phyloP scores from a whole-genome alignment of 805 yeast species.

The Hemisphaericaspora nanyangensis region DNA sequence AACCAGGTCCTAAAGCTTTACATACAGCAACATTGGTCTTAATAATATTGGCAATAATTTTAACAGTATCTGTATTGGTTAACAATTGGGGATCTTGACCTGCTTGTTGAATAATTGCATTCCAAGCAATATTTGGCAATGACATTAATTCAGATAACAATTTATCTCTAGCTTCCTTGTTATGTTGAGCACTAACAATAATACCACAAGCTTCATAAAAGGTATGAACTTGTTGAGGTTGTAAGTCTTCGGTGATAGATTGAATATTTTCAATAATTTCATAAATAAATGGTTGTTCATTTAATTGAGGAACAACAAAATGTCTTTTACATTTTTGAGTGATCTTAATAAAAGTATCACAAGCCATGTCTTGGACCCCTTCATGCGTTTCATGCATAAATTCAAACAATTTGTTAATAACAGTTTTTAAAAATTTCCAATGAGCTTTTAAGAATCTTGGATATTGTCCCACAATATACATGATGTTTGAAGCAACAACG shows the following conservation, averaged over 20 bases:
- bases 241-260: constrained; percentile 83
- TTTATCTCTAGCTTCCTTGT: constrained; percentile 63
- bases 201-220: constrained; percentile 97
- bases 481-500: constrained; percentile 98
- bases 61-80: constrained; percentile 78
- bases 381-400: constrained; percentile 99
- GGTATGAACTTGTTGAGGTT: constrained; percentile 96
- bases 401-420: constrained; percentile 90
- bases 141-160: constrained; percentile 78
- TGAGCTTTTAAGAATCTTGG: constrained; percentile 97
- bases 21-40: constrained; percentile 96
- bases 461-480: constrained; percentile 99
- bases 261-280: constrained; percentile 84
- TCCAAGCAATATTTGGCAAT: constrained; percentile 94
- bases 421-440: constrained; percentile 96
- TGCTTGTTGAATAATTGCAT: constrained; percentile 79
- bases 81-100: constrained; percentile 78
- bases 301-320: constrained; percentile 82
- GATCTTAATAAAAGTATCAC: constrained; percentile 96
- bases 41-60: constrained; percentile 87
- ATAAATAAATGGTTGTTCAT: constrained; percentile 90
- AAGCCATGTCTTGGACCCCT: constrained; percentile 99
- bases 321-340: constrained; percentile 93
- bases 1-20: constrained; percentile 89
- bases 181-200: constrained; percentile 82